These are phyloP conservation scores for Tolypocladium tropicale DNA, from an alignment of 2,329 filamentous ascomycete species.

Conservation along the genomic window DNA sequence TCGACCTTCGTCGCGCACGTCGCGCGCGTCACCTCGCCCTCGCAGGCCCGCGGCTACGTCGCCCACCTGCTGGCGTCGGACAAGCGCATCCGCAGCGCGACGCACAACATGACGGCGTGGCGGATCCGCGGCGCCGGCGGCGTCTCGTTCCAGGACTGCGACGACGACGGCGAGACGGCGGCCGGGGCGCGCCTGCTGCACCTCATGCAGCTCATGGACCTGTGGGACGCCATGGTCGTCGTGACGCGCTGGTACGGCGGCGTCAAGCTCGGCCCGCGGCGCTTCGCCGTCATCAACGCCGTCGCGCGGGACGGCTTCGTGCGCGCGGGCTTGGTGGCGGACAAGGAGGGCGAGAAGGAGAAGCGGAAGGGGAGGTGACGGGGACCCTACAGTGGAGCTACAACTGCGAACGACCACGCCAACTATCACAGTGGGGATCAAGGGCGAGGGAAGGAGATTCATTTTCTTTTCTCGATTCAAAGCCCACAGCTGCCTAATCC, in stretches of 20 bases:
- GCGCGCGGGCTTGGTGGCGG: conserved; percentile 58
- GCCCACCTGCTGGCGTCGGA: conserved; percentile 71
- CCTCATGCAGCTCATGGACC: conserved; percentile 87
- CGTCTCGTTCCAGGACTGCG: conserved; percentile 68
- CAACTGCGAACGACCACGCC: background rate
- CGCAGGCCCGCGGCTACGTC: conserved; percentile 61
- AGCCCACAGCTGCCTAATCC: background rate
- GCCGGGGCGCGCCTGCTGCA: conserved; percentile 79
- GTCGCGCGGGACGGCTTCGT: conserved; percentile 78
- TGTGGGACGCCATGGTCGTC: conserved; percentile 88
- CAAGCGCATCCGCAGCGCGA: conserved; percentile 74
- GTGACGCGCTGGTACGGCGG: conserved; percentile 96
- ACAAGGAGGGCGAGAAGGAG: conserved; percentile 31
- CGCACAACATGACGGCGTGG: conserved; percentile 95
- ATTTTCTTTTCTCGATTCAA: background rate
- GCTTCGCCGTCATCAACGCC: conserved; percentile 84
- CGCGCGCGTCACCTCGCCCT: conserved; percentile 56
- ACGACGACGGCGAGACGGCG: conserved; percentile 93
- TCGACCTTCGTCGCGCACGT: conserved; percentile 80
- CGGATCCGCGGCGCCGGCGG: conserved; percentile 50
- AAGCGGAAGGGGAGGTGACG: conserved; percentile 26
- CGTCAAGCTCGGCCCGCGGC: conserved; percentile 74
- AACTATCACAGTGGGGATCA: background rate
- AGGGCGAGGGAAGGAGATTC: background rate
- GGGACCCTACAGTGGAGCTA: background rate